These are phyloP conservation scores for Gardenia jasminoides DNA, from an alignment of 257 asterid genomes.

Conservation along the genomic window DNA sequence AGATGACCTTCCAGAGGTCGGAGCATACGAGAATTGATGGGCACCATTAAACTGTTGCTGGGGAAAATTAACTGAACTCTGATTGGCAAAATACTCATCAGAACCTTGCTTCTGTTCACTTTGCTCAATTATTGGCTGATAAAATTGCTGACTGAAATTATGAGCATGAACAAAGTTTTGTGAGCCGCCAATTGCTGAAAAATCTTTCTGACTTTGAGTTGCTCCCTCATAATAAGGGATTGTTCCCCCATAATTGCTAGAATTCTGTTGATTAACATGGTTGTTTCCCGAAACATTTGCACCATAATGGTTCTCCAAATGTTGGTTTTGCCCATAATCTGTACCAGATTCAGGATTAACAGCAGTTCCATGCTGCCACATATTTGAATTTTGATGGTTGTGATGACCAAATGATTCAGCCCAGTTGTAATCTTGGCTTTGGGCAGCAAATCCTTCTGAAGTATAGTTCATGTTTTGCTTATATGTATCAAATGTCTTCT, in stretches of 20 bases:
- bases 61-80: slow-evolving; percentile 44
- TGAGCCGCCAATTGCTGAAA: slow-evolving; percentile 37
- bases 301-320: slow-evolving; percentile 33
- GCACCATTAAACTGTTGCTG: slow-evolving; percentile 54
- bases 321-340: slow-evolving; percentile 43
- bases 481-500: slow-evolving; percentile 23
- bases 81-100: slow-evolving; percentile 46
- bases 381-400: slow-evolving; percentile 38
- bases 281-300: slow-evolving; percentile 32
- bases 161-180: slow-evolving; percentile 38
- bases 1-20: slow-evolving; percentile 69
- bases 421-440: slow-evolving; percentile 49
- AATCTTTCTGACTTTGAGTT: slow-evolving; percentile 36
- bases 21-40: slow-evolving; percentile 50
- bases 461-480: slow-evolving; percentile 34
- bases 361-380: slow-evolving; percentile 47
- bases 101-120: slow-evolving; percentile 42
- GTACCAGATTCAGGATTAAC: slow-evolving; percentile 32
- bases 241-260: slow-evolving; percentile 39
- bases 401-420: slow-evolving; percentile 39
- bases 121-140: slow-evolving; percentile 49
- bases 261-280: slow-evolving; percentile 39
- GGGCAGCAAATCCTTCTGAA: slow-evolving; percentile 38
- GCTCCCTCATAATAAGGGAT: slow-evolving; percentile 35
- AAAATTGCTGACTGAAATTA: slow-evolving; percentile 44